Base-by-base conservation (phyloP, 2,329 filamentous ascomycete species). In the Purpureocillium takamizusanense region DNA sequence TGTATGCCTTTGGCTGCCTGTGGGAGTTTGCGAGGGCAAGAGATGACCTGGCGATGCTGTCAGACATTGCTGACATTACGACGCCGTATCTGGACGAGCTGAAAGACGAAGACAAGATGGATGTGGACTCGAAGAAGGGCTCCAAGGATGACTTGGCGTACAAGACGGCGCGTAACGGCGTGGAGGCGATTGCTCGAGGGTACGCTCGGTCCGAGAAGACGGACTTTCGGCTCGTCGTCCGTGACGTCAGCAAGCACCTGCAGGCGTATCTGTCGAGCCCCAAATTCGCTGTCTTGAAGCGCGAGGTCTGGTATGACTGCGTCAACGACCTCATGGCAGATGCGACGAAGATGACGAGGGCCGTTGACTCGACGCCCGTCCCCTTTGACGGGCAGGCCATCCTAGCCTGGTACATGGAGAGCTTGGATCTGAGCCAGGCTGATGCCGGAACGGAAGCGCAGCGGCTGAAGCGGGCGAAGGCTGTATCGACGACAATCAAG, bases 21-120 rank as follows among this genome's bases (percentile, higher is more conserved):
- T 88, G 85, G 53, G 71, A 78, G 39, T 84, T 90, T 51, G 75
- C 78, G n/a, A 72, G 74, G 29, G 75, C 74, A 12, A 72, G 83
- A 34, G 69, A 72, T 17, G 83, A 89, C 51, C 54, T 86, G 13
- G 76, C 88, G 48, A 67, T 94, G 60, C 77, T 84, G 49, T 63
- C 72, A 4, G 77, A 85, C 18, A 79, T 84, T 4, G 66, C 75
- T 4, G 68, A 68, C 6, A 74, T 94, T 37, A 76, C 85, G 11
- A 66, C 63, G 21, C 73, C 76, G 1, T 63, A 81, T 33, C 58
- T 94, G 27, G 76, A 81, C 32, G 72, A 78, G 21, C 49, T 74
- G 4, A 60, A 47, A 11, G 70, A 72, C 25, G 75, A 76, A 33
- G 76, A 82, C 44, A 69, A 70, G 40, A 87, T 87, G 82, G 83